Conservation (phyloP, 176 grass and related monocot genomes). For the Hyparrhenia diplandra region DNA sequence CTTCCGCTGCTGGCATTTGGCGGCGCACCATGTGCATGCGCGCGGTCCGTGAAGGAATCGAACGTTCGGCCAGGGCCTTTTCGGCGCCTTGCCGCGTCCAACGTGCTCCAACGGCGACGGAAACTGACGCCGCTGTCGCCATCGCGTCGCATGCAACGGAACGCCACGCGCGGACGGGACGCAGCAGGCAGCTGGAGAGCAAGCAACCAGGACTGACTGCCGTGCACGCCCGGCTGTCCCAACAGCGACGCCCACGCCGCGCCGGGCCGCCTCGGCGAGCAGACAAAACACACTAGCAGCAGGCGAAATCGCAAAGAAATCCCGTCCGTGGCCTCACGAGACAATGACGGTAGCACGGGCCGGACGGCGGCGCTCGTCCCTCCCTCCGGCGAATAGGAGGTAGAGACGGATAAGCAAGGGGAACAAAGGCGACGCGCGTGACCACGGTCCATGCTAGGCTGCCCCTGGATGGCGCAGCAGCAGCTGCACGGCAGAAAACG, state of each 20-base stretch:
- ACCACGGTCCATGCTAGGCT: background rate
- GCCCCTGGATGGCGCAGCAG: background rate
- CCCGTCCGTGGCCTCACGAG: background rate
- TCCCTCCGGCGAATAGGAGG: background rate
- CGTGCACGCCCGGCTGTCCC: slow-evolving; percentile 29
- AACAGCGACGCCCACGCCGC: slow-evolving; percentile 18
- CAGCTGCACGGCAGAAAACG: background rate
- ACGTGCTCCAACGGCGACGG: background rate
- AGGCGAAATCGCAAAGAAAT: too few species aligned
- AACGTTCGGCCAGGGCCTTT: background rate
- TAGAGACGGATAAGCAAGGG: background rate
- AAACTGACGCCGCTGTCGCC: background rate
- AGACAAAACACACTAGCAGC: background rate
- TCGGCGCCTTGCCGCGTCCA: background rate
- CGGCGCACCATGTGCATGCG: background rate
- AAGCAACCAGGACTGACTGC: background rate
- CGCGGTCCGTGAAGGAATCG: background rate
- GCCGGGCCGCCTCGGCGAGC: background rate
- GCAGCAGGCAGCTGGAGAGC: slow-evolving; percentile 20
- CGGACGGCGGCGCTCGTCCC: background rate
- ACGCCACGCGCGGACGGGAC: background rate
- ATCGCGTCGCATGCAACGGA: background rate
- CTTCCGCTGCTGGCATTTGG: background rate
- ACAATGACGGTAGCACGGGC: background rate
- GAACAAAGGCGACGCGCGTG: slow-evolving; percentile 1